These are phyloP conservation scores for Taphrina pruni DNA, from an alignment of 1,139 yeast genomes.

Conservation along the genomic window DNA sequence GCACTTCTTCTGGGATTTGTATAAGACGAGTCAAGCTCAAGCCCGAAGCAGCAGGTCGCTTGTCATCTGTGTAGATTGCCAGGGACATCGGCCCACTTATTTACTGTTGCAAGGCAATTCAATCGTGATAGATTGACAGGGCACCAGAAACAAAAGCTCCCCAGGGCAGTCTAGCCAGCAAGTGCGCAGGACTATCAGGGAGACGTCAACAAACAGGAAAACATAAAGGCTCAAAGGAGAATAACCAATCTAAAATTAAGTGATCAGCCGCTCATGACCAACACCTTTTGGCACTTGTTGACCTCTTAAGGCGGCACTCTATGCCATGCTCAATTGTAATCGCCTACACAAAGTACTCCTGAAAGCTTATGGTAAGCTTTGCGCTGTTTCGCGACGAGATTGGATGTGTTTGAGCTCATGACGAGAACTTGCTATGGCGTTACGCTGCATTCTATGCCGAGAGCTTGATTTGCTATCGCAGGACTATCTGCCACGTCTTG, in stretches of 20 bases:
- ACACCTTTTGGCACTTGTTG: neutral
- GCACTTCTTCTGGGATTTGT: neutral
- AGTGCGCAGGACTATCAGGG: neutral
- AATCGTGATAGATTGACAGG: too few species aligned
- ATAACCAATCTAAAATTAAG: slow-evolving; percentile 4
- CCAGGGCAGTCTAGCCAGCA: neutral
- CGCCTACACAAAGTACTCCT: too few species aligned
- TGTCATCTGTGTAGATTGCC: slow-evolving; percentile 1
- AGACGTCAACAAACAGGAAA: neutral
- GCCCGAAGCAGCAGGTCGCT: neutral
- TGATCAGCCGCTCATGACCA: slow-evolving; percentile 2
- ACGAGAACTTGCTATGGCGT: too few species aligned
- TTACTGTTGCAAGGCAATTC: too few species aligned
- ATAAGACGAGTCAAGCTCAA: neutral
- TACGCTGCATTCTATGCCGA: too few species aligned
- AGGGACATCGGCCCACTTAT: too few species aligned
- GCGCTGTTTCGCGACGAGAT: too few species aligned
- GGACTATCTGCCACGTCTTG: neutral
- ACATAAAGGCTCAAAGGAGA: neutral
- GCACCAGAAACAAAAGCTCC: too few species aligned
- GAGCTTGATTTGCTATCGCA: neutral
- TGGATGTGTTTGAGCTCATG: too few species aligned
- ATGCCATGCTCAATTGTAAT: too few species aligned
- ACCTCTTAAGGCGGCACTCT: too few species aligned
- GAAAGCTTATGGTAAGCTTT: too few species aligned